Evolutionary conservation across 345 rosid genomes (phyloP), one percentile per base, ranked within the genome.

Genomic region (Hirschfeldia incana): DNA sequence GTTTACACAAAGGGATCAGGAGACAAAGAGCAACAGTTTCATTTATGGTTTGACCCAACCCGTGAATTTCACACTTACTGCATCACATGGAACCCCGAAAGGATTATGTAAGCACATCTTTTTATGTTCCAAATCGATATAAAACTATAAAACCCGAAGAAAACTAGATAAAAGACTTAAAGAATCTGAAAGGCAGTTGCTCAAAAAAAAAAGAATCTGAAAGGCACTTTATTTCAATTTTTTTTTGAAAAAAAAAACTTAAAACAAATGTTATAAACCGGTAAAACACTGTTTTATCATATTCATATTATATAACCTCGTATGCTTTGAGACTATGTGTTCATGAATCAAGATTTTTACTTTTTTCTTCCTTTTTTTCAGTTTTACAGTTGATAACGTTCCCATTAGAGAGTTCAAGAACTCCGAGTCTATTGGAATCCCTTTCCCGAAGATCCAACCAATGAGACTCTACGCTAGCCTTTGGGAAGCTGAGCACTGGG

Each of bases 401-500:
- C 88, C 96, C 3, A 83, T 91, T 0, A 87, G 97, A 84, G 94
- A 91, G 77, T 91, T 88, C 87, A 86, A 85, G 83, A 91, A 91
- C 86, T 53, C 85, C 36, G 90, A 84, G 51, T 81, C 90, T 0
- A 62, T 59, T 0, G 92, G 94, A 12, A 84, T 92, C 12, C 84
- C 88, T 2, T 91, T 81, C 78, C 92, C 87, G 5, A 46, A 89
- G 77, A 74, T 79, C 51, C 87, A 85, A 69, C 80, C 89, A 10
- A 90, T 87, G 91, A 87, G 87, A 9, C 55, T 88, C 6, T 77
- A 87, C 16, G 85, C 89, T 0, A 87, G 89, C 57, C 72, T 91
- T 0, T 89, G 93, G 92, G 86, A 89, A 78, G 96, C 92, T 0
- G 93, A 89, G 63, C 82, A 89, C 44, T 89, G 89, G 93, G 91